Conservation (phyloP, 116 monocot species). For the Trichopus zeylanicus region DNA sequence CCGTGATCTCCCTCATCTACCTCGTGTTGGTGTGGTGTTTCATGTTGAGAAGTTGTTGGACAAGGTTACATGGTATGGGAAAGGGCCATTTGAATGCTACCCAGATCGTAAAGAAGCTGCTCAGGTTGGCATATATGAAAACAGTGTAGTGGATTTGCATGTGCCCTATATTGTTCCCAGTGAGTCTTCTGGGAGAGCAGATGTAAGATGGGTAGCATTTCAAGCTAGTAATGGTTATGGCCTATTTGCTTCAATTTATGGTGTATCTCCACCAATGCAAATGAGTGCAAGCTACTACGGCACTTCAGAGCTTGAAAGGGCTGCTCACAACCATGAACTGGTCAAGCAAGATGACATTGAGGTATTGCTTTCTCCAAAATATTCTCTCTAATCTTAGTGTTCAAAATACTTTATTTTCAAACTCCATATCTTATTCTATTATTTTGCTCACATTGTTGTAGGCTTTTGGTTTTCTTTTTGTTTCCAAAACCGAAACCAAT, state of each 20-base stretch:
- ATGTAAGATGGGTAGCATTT: slow-evolving; percentile 83
- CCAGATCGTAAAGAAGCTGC: slow-evolving; percentile 92
- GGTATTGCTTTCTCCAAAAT: slow-evolving; percentile 43
- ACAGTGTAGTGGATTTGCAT: slow-evolving; percentile 60
- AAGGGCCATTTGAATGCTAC: slow-evolving; percentile 96
- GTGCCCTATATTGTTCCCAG: slow-evolving; percentile 83
- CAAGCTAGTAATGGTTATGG: slow-evolving; percentile 49
- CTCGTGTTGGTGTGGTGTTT: slow-evolving; percentile 77
- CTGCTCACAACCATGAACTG: slow-evolving; percentile 72
- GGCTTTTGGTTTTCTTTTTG: no score
- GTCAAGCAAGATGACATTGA: slow-evolving; percentile 73
- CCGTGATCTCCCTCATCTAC: slow-evolving; percentile 73
- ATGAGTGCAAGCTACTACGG: slow-evolving; percentile 87
- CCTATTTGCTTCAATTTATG: slow-evolving; percentile 72
- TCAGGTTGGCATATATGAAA: slow-evolving; percentile 68
- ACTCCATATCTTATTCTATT: no score
- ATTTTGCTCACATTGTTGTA: no score
- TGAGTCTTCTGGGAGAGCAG: slow-evolving; percentile 78
- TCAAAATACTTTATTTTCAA: no score
- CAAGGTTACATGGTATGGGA: slow-evolving; percentile 81
- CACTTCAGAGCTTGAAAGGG: slow-evolving; percentile 68
- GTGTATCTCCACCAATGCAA: slow-evolving; percentile 70
- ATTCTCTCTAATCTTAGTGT: no score
- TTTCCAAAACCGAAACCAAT: no score
- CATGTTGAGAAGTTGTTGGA: slow-evolving; percentile 50